These are phyloP conservation scores for Metschnikowia drakensbergensis DNA, from an alignment of 805 yeast genomes.

Conservation along the genomic window DNA sequence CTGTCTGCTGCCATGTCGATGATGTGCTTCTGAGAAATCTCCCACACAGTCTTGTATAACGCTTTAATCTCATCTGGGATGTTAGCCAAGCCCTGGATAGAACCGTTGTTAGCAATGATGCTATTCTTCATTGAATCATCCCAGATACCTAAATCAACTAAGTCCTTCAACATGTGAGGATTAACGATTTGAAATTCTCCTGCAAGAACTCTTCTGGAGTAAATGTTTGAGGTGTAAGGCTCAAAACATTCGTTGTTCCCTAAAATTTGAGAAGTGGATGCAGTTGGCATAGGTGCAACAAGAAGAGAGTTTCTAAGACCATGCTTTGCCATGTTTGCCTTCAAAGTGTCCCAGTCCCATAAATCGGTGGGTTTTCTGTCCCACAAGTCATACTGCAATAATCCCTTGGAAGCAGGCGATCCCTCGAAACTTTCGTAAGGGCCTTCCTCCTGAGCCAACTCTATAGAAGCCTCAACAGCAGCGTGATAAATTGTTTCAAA, in stretches of 20 bases:
- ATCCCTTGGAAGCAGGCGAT: constrained; percentile 57
- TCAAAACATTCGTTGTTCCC: constrained; percentile 63
- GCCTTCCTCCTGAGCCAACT: constrained; percentile 51
- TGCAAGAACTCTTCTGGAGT: constrained; percentile 58
- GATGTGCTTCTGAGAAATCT: constrained; percentile 53
- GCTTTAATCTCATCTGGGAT: constrained; percentile 53
- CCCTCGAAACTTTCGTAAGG: constrained; percentile 49
- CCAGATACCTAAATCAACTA: constrained; percentile 58
- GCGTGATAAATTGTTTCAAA: constrained; percentile 62
- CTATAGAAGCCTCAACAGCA: constrained; percentile 54
- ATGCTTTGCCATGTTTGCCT: constrained; percentile 43
- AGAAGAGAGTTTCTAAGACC: constrained; percentile 58
- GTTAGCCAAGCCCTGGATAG: constrained; percentile 52
- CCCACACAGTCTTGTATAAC: constrained; percentile 60
- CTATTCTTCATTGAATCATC: constrained; percentile 53
- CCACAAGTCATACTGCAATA: constrained; percentile 58
- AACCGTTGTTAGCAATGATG: constrained; percentile 55
- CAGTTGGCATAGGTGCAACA: constrained; percentile 66
- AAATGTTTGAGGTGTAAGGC: constrained; percentile 60
- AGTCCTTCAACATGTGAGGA: constrained; percentile 54
- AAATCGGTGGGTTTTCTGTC: constrained; percentile 54
- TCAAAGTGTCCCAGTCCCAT: constrained; percentile 57
- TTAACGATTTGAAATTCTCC: constrained; percentile 65
- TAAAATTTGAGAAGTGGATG: constrained; percentile 61
- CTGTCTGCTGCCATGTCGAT: constrained; percentile 66